Conservation (phyloP, 176 grass and related monocot species). For the Avena eriantha region DNA sequence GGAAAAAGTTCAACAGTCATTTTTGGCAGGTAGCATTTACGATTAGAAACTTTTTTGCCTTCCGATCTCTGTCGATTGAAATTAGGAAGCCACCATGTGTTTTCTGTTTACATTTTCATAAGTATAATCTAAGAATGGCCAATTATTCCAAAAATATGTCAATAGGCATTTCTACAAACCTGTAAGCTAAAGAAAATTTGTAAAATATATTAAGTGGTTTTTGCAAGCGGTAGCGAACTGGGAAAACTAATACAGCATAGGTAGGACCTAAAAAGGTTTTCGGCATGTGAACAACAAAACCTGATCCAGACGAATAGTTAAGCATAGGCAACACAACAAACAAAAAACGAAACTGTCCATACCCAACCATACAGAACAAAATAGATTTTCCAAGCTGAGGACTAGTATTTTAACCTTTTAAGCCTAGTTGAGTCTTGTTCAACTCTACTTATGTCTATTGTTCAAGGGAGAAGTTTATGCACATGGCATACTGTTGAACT, state of each 20-base stretch:
- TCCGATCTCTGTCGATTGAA: neutral
- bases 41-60: neutral
- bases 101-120: neutral
- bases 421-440: neutral
- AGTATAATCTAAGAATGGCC: neutral
- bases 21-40: neutral
- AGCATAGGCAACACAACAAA: neutral
- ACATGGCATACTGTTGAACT: neutral
- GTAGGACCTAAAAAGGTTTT: neutral
- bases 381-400: neutral
- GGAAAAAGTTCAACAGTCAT: too few relatives aligned
- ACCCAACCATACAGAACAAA: neutral
- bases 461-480: neutral
- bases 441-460: neutral
- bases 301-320: neutral
- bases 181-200: neutral
- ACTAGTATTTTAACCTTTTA: too few relatives aligned
- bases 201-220: neutral
- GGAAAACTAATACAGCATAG: neutral
- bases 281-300: neutral
- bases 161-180: neutral
- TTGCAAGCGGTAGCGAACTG: neutral
- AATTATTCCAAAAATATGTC: slow-evolving; percentile 1
- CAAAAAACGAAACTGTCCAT: neutral
- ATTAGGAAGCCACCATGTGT: neutral